These are phyloP conservation scores for Candida peoriensis DNA, from an alignment of 805 yeast genomes.

Conservation along the genomic window DNA sequence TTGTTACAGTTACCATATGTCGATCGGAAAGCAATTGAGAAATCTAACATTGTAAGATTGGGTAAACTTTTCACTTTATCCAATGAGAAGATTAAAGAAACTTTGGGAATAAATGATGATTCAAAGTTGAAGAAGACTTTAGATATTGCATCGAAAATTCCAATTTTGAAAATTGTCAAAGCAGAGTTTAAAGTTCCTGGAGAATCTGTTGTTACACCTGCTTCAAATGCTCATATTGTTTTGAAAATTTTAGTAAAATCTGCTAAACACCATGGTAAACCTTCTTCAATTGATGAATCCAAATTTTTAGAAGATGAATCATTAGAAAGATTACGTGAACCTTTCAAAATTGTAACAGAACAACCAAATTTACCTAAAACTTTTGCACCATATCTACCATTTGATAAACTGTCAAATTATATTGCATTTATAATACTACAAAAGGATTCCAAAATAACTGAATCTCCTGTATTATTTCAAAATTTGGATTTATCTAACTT, in stretches of 20 bases:
- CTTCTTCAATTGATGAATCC: constrained; percentile 27
- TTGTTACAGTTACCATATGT: constrained; percentile 80
- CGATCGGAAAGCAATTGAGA: constrained; percentile 36
- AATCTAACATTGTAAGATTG: constrained; percentile 48
- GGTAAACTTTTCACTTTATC: constrained; percentile 64
- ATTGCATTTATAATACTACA: constrained; percentile 64
- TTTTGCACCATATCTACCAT: constrained; percentile 75
- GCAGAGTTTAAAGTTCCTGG: constrained; percentile 86
- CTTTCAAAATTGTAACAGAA: constrained; percentile 56
- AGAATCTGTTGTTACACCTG: constrained; percentile 65
- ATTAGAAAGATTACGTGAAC: constrained; percentile 66
- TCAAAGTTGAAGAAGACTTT: constrained; percentile 43
- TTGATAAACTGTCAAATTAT: constrained; percentile 48
- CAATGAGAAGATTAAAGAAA: constrained; percentile 49
- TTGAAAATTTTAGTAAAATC: constrained; percentile 74
- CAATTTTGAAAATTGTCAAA: constrained; percentile 59
- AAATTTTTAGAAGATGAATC: constrained; percentile 51
- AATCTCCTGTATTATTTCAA: constrained; percentile 51
- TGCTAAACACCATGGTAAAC: constrained; percentile 49
- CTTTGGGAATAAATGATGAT: constrained; percentile 45
- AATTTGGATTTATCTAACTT: constrained; percentile 53
- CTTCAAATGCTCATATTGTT: constrained; percentile 68
- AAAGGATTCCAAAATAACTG: constrained; percentile 76
- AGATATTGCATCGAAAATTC: constrained; percentile 58
- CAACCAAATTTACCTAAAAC: constrained; percentile 69